Evolutionary conservation across 176 grass and related monocot genomes (phyloP).

Genomic region (Triticum monococcum): DNA sequence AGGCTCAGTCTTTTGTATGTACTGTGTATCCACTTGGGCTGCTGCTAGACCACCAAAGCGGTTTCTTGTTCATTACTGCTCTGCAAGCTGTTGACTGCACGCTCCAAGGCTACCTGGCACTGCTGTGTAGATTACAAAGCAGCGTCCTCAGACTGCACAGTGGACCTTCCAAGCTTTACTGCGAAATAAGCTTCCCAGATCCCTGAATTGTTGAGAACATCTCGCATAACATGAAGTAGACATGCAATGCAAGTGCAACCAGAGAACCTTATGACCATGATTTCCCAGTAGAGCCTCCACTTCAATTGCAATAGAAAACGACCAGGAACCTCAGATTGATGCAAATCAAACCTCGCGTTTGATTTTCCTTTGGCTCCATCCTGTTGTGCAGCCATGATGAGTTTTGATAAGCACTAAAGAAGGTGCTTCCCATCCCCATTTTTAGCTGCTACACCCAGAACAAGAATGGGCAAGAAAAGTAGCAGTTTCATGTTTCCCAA

Average conservation of each 20-base stretch:
- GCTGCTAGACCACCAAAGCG: conserved; percentile 21
- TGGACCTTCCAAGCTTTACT: conserved; percentile 6
- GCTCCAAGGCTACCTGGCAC: not conserved
- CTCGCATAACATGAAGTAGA: not conserved
- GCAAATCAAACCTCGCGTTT: conserved; percentile 1
- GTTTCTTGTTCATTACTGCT: conserved; percentile 22
- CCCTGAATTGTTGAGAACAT: not conserved
- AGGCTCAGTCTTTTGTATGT: not conserved
- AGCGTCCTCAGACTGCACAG: not conserved
- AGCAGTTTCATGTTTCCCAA: conserved; percentile 10
- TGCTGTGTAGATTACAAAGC: not conserved
- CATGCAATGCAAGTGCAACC: not conserved
- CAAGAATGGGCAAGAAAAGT: not conserved
- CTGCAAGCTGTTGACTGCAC: not conserved
- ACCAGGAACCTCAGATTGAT: conserved; percentile 12
- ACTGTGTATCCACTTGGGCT: conserved; percentile 6
- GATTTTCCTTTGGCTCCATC: not conserved
- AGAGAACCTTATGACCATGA: not conserved
- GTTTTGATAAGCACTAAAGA: not conserved
- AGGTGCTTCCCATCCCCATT: not conserved
- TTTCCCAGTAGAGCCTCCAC: not conserved
- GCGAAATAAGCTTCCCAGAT: not conserved
- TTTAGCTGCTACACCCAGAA: not conserved
- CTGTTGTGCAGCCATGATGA: not conserved
- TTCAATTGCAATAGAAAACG: not conserved